Base-by-base conservation (phyloP, 768 basidiomycete species). In the Rhizopogon vinicolor region DNA sequence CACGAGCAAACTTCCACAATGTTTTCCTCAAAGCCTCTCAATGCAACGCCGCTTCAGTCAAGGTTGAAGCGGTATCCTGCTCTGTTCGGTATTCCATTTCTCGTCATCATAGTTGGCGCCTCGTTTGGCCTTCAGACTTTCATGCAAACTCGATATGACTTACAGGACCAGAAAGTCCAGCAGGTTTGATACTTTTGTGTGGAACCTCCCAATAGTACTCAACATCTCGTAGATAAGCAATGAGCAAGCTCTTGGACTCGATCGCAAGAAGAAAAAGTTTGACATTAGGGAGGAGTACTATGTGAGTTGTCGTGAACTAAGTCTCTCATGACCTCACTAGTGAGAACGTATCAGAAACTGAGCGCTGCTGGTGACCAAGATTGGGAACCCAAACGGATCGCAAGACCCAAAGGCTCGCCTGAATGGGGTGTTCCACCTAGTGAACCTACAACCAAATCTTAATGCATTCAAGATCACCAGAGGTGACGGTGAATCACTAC, bases 221-320 rank as follows among this genome's bases (percentile, higher is more conserved):
- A 35, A 48, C 41, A 0, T 29, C 25, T 41, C 10, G 6, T 49
- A 85, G 92, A 70, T 97, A 37, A 80, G 83, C 40, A 85, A 84
- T 58, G 87, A 93, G 66, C 84, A 94, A 61, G 87, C 91, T 58
- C 76, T 95, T 19, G 80, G 84, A 9, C 74, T 94, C 62, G 78
- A 86, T 58, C 82, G 78, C 65, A 74, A 74, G 53, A 78, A 87
- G 71, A 88, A 86, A 74, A 89, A 84, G 74, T 86, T 97, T 56
- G 95, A 98, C 70, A 89, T 97, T 16, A 77, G 92, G 52, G 96
- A 98, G 68, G 95, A 97, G 66, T 99, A 98, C 70, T 98, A 87
- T 66, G 95, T 97, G 72, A 72, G 93, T 85, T 51, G 41, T 55
- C 19, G 25, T 22, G 2, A 16, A 28, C 12, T 14, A 44, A 9